phyloP scores from a whole-genome alignment of 2,329 filamentous ascomycete species.

The Drechslerella coelobrocha region DNA sequence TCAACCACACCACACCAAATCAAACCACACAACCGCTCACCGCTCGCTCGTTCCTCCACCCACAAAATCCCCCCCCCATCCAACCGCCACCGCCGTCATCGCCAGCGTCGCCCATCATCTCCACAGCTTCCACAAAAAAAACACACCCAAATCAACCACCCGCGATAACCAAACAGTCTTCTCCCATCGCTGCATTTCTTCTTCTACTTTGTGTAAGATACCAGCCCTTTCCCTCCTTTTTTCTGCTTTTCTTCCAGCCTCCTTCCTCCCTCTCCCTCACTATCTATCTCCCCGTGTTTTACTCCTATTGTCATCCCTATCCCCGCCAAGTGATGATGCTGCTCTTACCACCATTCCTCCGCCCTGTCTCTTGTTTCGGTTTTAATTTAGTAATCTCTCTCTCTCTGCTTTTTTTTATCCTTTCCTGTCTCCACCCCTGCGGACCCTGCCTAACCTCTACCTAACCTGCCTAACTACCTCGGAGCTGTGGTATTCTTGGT shows the following conservation, averaged over 20 bases:
- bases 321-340: neutral
- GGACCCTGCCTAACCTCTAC: neutral
- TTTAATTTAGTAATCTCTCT: neutral
- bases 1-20: too few species aligned
- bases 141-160: neutral
- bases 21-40: too few species aligned
- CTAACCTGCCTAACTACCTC: constrained; percentile 13
- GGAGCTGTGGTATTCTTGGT: constrained; percentile 15
- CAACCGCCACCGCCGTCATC: constrained; percentile 5
- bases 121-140: neutral
- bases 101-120: constrained; percentile 1
- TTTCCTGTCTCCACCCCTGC: neutral
- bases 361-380: neutral
- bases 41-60: too few species aligned
- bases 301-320: neutral
- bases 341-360: neutral
- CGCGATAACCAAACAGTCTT: neutral
- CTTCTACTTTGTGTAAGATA: too few species aligned
- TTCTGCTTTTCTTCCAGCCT: neutral
- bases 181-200: neutral
- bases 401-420: constrained; percentile 3
- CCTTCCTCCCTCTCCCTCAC: neutral
- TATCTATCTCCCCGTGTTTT: neutral
- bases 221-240: neutral
- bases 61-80: too few species aligned